Evolutionary conservation across 2,329 filamentous ascomycete species (phyloP).

Genomic region (Esteya vermicola): DNA sequence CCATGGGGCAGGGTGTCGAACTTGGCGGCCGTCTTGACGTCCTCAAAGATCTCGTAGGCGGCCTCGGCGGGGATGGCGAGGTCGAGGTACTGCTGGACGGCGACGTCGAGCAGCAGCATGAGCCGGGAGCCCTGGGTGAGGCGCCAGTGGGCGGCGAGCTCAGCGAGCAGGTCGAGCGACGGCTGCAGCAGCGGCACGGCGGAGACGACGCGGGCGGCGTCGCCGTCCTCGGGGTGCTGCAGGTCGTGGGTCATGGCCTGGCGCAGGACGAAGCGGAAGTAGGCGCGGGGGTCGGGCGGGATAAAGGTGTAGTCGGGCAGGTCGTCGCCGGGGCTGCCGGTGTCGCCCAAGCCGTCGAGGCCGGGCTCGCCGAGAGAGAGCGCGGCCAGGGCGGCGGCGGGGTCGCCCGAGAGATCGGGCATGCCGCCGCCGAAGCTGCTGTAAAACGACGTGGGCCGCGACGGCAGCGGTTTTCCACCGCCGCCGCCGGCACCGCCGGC

Average conservation of each 20-base stretch:
- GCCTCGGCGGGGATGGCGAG: constrained; percentile 70
- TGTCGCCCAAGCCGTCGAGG: constrained; percentile 7
- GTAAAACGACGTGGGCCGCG: constrained; percentile 29
- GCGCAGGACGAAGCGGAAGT: constrained; percentile 70
- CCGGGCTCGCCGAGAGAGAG: constrained; percentile 41
- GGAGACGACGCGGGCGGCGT: constrained; percentile 2
- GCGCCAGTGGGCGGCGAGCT: constrained; percentile 79
- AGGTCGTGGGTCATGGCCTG: constrained; percentile 56
- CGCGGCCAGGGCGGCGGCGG: constrained; percentile 51
- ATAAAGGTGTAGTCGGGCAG: constrained; percentile 75
- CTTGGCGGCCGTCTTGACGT: constrained; percentile 46
- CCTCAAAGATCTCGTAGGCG: constrained; percentile 69
- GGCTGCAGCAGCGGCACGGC: constrained; percentile 51
- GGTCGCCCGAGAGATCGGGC: constrained; percentile 48
- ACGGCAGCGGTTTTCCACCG: constrained; percentile 43
- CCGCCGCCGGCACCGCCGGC: constrained; percentile 19
- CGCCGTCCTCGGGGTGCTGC: constrained; percentile 24
- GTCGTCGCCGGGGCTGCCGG: constrained; percentile 42
- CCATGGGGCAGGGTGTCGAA: constrained; percentile 40
- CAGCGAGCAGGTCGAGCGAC: constrained; percentile 69
- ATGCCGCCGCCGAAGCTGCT: constrained; percentile 27
- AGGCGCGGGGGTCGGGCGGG: constrained; percentile 66
- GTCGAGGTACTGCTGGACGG: constrained; percentile 72
- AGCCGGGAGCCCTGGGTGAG: constrained; percentile 70
- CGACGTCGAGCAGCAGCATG: constrained; percentile 71